Evolutionary conservation across 441 rosid species (phyloP), one percentile per base, ranked within the genome.

Genomic region (Mallotus japonicus): DNA sequence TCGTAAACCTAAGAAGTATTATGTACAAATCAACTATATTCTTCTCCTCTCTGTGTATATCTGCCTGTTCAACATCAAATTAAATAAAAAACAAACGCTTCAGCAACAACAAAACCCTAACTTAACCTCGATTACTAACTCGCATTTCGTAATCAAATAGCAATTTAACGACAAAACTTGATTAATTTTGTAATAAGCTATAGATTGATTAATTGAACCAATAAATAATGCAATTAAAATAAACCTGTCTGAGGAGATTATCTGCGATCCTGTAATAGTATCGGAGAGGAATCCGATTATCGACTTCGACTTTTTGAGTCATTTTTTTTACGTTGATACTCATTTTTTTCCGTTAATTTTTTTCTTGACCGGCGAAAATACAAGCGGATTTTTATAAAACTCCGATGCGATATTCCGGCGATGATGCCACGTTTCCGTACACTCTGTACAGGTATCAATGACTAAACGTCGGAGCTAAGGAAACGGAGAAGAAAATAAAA

Each of bases 1-100:
- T 93, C 55, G 97, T 90, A 84, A 86, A 92, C 73, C 99, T 87
- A 72, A 95, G 90, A 69, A 92, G 97, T 79, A 93, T 92, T 75
- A 92, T 87, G 74, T 90, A 95, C 90, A 95, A 86, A 83, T 95
- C 97, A 51, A 93, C 90, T 8, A 90, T 81, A 81, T 93, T 93
- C 83, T 85, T 87, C 90, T 93, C 99, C 32, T 87, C 93, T 15
- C 96, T 75, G 72, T 95, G 87, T 65, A 95, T 89, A 72, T 68
- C 82, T 0, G 97, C 98, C 98, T 93, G 86, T 56, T 73, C 40
- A 17, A 50, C 49, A 44, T 44, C 49, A 44, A 44, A 37, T 37
- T 37, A 37, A 37, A 37, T 3, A 0, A 37, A 37, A 28, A 28
- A 28, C 32, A 28, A 28, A 28, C 32, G 32, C 32, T 28, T 28